Percentiles rank a stretch among this genome's conserved stretches.
These are phyloP conservation scores for Echria macrotheca DNA, from an alignment of 495 filamentous ascomycete species.

Conservation along the genomic window DNA sequence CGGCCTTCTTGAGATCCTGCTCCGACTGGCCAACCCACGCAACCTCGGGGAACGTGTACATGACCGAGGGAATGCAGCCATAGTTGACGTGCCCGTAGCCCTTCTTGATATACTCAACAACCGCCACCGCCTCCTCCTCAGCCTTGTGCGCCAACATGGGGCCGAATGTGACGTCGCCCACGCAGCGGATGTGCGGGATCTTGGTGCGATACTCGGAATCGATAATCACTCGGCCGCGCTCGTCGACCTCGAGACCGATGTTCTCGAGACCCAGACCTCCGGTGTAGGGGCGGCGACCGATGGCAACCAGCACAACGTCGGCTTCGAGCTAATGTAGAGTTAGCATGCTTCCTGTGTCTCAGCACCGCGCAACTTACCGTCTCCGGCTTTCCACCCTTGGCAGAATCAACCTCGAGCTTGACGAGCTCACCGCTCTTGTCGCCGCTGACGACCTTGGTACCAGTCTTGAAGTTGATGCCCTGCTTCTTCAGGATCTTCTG, in stretches of 20 bases:
- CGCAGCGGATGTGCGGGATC: conserved; percentile 89
- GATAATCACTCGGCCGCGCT: conserved; percentile 88
- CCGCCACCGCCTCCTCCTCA: conserved; percentile 94
- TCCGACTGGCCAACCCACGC: conserved; percentile 99
- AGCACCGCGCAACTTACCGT: conserved; percentile 67
- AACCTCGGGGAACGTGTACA: conserved; percentile 99
- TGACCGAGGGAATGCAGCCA: conserved; percentile 92
- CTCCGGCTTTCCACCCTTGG: conserved; percentile 95
- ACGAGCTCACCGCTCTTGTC: conserved; percentile 71
- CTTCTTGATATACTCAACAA: conserved; percentile 94
- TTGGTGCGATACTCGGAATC: conserved; percentile 99
- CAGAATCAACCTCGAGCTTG: conserved; percentile 78
- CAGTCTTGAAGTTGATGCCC: conserved; percentile 96
- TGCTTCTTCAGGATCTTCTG: conserved; percentile 95
- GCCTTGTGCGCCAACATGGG: conserved; percentile 99
- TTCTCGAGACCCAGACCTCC: conserved; percentile 86
- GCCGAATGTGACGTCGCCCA: conserved; percentile 95
- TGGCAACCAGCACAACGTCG: conserved; percentile 94
- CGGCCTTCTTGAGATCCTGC: conserved; percentile 85
- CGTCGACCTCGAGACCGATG: conserved; percentile 89
- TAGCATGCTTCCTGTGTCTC: background rate
- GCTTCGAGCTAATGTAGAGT: conserved; percentile 70
- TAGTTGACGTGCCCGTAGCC: conserved; percentile 99
- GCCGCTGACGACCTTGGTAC: conserved; percentile 87
- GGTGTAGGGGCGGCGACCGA: conserved; percentile 93